phyloP scores from a whole-genome alignment of 2,329 filamentous ascomycete species.

The Exophiala phaeomuriformis region DNA sequence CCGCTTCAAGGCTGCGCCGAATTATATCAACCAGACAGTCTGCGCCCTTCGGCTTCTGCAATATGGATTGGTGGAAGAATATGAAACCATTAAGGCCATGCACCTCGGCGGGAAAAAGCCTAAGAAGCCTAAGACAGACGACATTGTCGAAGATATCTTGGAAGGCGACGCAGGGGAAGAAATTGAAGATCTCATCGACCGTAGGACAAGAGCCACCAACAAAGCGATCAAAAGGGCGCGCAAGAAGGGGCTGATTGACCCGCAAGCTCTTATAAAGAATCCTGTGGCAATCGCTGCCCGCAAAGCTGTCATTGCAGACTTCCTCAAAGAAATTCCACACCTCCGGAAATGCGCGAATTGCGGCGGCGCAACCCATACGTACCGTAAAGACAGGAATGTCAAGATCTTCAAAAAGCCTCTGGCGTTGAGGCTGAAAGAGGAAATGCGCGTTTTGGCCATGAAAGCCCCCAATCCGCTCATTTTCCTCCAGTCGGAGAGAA shows the following conservation, averaged over 20 bases:
- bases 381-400: constrained; percentile 80
- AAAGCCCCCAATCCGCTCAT: constrained; percentile 62
- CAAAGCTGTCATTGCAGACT: constrained; percentile 68
- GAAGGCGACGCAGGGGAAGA: constrained; percentile 50
- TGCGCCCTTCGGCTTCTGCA: constrained; percentile 83
- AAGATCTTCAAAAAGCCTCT: constrained; percentile 83
- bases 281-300: constrained; percentile 74
- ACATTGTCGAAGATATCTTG: constrained; percentile 18
- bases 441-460: constrained; percentile 65
- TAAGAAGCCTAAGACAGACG: constrained; percentile 7
- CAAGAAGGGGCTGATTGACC: constrained; percentile 35
- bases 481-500: constrained; percentile 46
- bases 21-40: constrained; percentile 67
- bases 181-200: constrained; percentile 46
- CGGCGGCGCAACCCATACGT: constrained; percentile 64
- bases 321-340: constrained; percentile 65
- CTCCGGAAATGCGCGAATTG: constrained; percentile 63
- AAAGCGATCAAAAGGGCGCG: constrained; percentile 57
- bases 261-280: constrained; percentile 58
- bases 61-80: constrained; percentile 68
- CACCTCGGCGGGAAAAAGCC: constrained; percentile 33
- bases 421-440: constrained; percentile 65
- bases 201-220: constrained; percentile 63
- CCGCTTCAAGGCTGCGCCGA: constrained; percentile 69
- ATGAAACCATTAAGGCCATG: constrained; percentile 43